Percentiles rank a stretch among this genome's conserved stretches.
phyloP scores from a whole-genome alignment of 83 land plant genomes.

The Thuja plicata region DNA sequence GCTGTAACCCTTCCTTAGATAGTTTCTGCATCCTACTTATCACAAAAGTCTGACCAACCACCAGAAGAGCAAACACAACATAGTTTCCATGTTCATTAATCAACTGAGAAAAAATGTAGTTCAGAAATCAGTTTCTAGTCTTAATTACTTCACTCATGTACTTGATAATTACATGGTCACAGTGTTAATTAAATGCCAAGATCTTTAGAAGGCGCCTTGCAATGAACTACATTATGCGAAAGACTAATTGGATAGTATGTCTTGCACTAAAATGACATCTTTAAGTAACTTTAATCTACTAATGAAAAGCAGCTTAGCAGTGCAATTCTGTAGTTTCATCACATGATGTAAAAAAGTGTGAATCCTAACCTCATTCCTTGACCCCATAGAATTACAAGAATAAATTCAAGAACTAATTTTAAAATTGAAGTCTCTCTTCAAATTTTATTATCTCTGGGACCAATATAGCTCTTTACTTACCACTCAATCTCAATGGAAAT shows the following conservation, averaged over 20 bases:
- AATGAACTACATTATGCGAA: background rate
- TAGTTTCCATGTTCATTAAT: conserved; percentile 15
- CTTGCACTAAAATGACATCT: background rate
- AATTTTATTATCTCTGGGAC: background rate
- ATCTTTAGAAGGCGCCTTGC: background rate
- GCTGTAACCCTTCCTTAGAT: conserved; percentile 83
- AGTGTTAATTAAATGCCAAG: too few relatives aligned
- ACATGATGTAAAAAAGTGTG: background rate
- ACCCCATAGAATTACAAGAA: background rate
- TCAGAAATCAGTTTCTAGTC: background rate
- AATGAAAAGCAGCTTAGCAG: background rate
- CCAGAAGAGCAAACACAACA: conserved; percentile 3
- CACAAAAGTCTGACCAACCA: conserved; percentile 59
- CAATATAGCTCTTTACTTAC: background rate
- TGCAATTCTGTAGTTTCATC: background rate
- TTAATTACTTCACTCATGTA: background rate
- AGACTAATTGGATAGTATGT: background rate
- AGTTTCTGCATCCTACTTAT: conserved; percentile 74
- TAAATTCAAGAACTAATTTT: background rate
- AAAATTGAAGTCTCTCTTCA: background rate
- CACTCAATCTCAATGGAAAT: background rate
- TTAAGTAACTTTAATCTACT: background rate
- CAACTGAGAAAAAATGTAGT: background rate
- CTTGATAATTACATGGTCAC: background rate
- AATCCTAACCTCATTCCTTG: background rate